Evolutionary conservation across 192 early-diverging fungal species (phyloP).

Genomic region (Coemansia sp.): DNA sequence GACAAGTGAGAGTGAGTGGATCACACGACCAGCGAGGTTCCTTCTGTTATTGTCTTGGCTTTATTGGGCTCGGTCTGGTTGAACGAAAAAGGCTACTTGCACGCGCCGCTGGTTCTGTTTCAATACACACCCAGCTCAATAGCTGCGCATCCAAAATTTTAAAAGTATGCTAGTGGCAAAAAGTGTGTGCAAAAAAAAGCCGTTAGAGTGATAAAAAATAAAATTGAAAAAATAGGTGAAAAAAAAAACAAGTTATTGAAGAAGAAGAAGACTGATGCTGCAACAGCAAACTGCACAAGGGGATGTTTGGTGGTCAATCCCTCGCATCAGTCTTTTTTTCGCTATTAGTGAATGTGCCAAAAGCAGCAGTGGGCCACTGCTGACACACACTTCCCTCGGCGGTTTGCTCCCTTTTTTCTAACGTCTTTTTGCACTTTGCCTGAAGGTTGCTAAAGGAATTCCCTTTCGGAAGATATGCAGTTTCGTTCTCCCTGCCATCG

Average conservation of each 20-base stretch:
- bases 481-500: no score
- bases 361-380: background rate
- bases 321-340: background rate
- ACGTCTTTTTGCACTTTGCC: no score
- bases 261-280: slow-evolving; percentile 3
- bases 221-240: slow-evolving; percentile 5
- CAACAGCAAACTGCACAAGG: slow-evolving; percentile 1
- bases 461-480: no score
- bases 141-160: background rate
- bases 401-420: no score
- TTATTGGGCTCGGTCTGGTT: background rate
- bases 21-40: slow-evolving; percentile 1
- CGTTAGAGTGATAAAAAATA: slow-evolving; percentile 1
- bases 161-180: background rate
- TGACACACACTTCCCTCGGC: no score
- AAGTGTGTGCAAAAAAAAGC: background rate
- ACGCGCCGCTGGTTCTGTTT: no score
- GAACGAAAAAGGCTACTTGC: no score
- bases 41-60: background rate
- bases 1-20: no score
- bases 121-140: no score
- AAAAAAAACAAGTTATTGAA: slow-evolving; percentile 10
- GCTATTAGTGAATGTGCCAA: background rate
- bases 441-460: no score
- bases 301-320: slow-evolving; percentile 5